A percentile compares a stretch with the other conserved stretches of the same genome.
Evolutionary conservation across 2,329 filamentous ascomycete genomes (phyloP).

Genomic region (Fusarium sarcochroum): DNA sequence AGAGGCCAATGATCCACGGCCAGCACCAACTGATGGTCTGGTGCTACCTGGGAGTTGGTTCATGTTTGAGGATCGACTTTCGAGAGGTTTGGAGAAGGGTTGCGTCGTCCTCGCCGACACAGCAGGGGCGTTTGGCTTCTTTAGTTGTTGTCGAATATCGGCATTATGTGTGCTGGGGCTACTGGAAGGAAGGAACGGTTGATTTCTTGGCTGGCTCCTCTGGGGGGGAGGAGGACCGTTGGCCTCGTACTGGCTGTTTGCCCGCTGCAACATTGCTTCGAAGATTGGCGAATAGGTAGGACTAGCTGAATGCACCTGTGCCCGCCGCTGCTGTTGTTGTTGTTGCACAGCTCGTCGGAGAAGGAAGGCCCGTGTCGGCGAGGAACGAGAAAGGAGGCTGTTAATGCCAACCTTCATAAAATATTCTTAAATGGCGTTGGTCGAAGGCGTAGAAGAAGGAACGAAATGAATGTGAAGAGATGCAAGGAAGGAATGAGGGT

Average conservation of each 20-base stretch:
- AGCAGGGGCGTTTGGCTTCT: conserved; percentile 58
- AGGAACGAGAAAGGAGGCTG: conserved; percentile 54
- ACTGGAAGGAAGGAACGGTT: conserved; percentile 71
- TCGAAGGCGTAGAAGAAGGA: neutral
- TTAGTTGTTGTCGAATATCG: conserved; percentile 67
- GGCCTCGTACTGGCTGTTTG: conserved; percentile 57
- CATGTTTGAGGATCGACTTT: conserved; percentile 53
- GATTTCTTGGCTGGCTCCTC: conserved; percentile 56
- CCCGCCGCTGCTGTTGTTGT: conserved; percentile 25
- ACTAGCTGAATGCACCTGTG: conserved; percentile 44
- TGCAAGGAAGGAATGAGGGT: neutral
- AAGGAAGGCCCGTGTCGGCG: conserved; percentile 52
- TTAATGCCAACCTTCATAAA: conserved; percentile 56
- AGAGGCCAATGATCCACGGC: conserved; percentile 54
- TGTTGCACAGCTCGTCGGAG: conserved; percentile 42
- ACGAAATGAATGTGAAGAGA: neutral
- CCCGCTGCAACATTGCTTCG: conserved; percentile 55
- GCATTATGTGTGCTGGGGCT: conserved; percentile 62
- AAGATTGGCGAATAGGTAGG: conserved; percentile 28
- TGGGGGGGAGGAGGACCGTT: conserved; percentile 52
- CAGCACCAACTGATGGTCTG: conserved; percentile 21
- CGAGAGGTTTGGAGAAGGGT: conserved; percentile 46
- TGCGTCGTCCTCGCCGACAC: conserved; percentile 58
- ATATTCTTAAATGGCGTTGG: conserved; percentile 17
- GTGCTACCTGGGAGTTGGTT: conserved; percentile 41